Evolutionary conservation across 148 eudicot genomes (phyloP), one percentile per base, ranked within the genome.

Genomic region (Oxyria digyna): DNA sequence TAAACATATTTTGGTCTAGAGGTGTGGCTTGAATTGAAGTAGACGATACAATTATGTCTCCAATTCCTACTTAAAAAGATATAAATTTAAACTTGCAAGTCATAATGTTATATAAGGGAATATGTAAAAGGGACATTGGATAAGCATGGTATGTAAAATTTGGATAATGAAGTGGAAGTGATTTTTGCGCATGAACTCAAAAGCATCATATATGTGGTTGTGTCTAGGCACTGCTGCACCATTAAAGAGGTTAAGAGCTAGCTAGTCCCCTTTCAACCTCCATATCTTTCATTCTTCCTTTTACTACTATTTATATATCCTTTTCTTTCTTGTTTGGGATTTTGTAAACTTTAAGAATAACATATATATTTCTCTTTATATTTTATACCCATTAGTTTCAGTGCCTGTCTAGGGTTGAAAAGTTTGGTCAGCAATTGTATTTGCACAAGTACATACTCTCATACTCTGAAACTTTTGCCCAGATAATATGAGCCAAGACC

Each of bases 131-230:
- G 62, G 10, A 13, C 62, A 54, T 54, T 29, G n/a, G 29, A 52
- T 59, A 59, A 26, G 27, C 3, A 15, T 9, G 37, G 65, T 31
- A 31, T 6, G 31, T 14, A 59, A 15, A 59, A 29, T 10, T 52
- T 29, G 65, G 38, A 59, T 55, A 24, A 14, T 7, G 65, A 6
- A 59, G 65, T 59, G 65, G 65, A 31, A 29, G 8, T 59, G 65
- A 29, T 59, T 59, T 59, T 13, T 59, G 65, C 65, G 65, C 65
- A 59, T 59, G 65, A 59, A 59, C 65, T 59, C 65, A 59, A 59
- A 59, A 35, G 38, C 38, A 35, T n/a, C n/a, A n/a, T n/a, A 33
- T 8, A 55, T 55, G 15, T 55, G 57, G 26, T 18, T n/a, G 52
- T 46, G 52, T 21, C 65, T 14, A 59, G 37, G n/a, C 65, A 59